Conservation (phyloP, 768 basidiomycete genomes). For the Boletus sp. region DNA sequence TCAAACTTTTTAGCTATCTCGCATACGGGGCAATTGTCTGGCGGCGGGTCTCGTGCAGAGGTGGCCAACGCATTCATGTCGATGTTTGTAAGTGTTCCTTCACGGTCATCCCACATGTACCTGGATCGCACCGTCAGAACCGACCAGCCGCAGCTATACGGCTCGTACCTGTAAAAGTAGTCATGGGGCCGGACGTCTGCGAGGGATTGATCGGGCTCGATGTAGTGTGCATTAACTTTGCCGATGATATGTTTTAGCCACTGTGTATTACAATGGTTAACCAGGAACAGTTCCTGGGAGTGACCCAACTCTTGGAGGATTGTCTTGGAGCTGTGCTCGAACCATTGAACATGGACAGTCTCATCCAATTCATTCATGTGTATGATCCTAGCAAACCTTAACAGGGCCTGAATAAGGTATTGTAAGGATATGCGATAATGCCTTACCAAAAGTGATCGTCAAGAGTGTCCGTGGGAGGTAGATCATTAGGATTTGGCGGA, state of each 20-base stretch:
- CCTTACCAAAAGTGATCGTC: conserved; percentile 64
- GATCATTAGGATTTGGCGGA: conserved; percentile 35
- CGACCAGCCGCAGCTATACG: not conserved
- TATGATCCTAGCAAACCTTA: conserved; percentile 68
- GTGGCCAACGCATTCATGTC: conserved; percentile 23
- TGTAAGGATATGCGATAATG: not conserved
- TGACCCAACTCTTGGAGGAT: conserved; percentile 58
- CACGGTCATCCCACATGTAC: conserved; percentile 45
- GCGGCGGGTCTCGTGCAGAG: conserved; percentile 25
- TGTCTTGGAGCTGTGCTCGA: conserved; percentile 64
- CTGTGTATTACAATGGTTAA: conserved; percentile 48
- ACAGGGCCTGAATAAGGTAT: not conserved
- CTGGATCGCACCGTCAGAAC: conserved; percentile 31
- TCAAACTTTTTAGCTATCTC: conserved; percentile 31
- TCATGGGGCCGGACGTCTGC: conserved; percentile 33
- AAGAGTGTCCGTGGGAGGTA: conserved; percentile 40
- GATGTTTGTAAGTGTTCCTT: conserved; percentile 46
- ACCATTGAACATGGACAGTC: conserved; percentile 67
- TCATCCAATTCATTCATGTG: conserved; percentile 44
- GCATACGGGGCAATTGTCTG: conserved; percentile 56
- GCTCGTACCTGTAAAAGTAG: conserved; percentile 56
- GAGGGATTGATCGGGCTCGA: conserved; percentile 20
- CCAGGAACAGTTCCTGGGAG: conserved; percentile 63
- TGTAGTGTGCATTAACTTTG: conserved; percentile 45
- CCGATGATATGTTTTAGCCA: conserved; percentile 41